Conservation (phyloP, 495 filamentous ascomycete genomes). For the Bombardia bombarda region DNA sequence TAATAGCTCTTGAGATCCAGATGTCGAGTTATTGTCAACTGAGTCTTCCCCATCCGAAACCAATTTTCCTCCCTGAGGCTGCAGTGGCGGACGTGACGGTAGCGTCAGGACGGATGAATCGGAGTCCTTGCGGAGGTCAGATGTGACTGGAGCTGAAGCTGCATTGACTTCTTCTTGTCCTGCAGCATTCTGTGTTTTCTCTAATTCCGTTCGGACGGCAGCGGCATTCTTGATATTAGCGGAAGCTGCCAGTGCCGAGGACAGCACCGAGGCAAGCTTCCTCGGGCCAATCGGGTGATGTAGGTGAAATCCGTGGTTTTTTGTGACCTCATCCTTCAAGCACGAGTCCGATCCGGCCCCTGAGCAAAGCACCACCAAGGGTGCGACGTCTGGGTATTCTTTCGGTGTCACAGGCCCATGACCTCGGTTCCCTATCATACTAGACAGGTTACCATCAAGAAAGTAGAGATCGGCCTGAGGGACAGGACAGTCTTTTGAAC, state of each 20-base stretch:
- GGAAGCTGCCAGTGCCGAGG: background rate
- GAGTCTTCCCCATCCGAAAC: too few species aligned
- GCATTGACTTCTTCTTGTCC: too few species aligned
- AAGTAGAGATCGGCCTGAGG: slow-evolving; percentile 17
- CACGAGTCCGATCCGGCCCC: slow-evolving; percentile 5
- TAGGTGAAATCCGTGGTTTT: slow-evolving; percentile 9
- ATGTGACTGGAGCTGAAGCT: too few species aligned
- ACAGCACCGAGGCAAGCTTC: slow-evolving; percentile 10
- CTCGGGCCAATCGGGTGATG: slow-evolving; percentile 17
- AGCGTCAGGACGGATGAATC: background rate
- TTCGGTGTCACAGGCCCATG: background rate
- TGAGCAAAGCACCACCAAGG: slow-evolving; percentile 15
- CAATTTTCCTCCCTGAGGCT: too few species aligned
- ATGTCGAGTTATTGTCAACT: background rate
- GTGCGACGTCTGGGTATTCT: background rate
- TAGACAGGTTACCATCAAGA: slow-evolving; percentile 6
- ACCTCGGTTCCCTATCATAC: background rate
- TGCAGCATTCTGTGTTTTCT: too few species aligned
- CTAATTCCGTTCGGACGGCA: slow-evolving; percentile 7
- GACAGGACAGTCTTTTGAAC: background rate
- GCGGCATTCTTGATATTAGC: slow-evolving; percentile 12
- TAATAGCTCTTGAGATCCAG: too few species aligned
- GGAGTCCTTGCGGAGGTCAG: background rate
- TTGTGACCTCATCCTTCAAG: background rate
- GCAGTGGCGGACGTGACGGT: background rate